Percentiles rank a stretch among this genome's conserved stretches.
Conservation (phyloP, 192 early-diverging fungal genomes). For the Backusella westeae region DNA sequence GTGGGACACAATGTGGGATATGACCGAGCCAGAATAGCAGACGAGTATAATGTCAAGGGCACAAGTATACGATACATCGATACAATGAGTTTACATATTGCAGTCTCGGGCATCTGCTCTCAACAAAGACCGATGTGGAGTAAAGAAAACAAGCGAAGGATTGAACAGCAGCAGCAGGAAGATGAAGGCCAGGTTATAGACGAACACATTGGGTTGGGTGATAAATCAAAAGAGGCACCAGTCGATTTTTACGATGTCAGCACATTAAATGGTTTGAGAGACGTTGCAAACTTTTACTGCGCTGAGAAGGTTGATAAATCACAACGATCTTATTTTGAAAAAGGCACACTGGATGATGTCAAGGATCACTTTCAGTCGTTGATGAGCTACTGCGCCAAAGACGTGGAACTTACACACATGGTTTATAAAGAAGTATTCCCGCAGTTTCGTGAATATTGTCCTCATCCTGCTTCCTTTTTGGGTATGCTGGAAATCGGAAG, state of each 20-base stretch:
- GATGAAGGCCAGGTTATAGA: neutral
- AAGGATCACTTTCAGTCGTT: conserved; percentile 60
- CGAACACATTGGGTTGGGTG: conserved; percentile 31
- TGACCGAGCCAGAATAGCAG: conserved; percentile 83
- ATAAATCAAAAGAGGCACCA: conserved; percentile 7
- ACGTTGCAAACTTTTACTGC: conserved; percentile 82
- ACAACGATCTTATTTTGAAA: conserved; percentile 54
- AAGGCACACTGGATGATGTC: conserved; percentile 60
- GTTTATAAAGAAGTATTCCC: conserved; percentile 73
- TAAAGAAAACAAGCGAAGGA: conserved; percentile 57
- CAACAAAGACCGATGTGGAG: conserved; percentile 87
- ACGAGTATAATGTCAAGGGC: conserved; percentile 74
- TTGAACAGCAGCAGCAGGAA: neutral
- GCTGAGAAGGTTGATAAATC: conserved; percentile 64
- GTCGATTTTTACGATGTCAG: conserved; percentile 54
- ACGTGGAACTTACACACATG: conserved; percentile 74
- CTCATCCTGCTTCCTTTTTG: conserved; percentile 91
- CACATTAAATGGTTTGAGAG: conserved; percentile 72
- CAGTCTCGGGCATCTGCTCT: conserved; percentile 83
- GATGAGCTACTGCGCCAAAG: conserved; percentile 85
- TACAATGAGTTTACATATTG: conserved; percentile 92
- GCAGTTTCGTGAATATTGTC: conserved; percentile 75
- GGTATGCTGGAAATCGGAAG: conserved; percentile 89
- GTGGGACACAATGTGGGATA: conserved; percentile 94
- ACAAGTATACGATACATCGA: conserved; percentile 73